Conservation (phyloP, 2,329 filamentous ascomycete genomes). For the Diaporthe destruens region DNA sequence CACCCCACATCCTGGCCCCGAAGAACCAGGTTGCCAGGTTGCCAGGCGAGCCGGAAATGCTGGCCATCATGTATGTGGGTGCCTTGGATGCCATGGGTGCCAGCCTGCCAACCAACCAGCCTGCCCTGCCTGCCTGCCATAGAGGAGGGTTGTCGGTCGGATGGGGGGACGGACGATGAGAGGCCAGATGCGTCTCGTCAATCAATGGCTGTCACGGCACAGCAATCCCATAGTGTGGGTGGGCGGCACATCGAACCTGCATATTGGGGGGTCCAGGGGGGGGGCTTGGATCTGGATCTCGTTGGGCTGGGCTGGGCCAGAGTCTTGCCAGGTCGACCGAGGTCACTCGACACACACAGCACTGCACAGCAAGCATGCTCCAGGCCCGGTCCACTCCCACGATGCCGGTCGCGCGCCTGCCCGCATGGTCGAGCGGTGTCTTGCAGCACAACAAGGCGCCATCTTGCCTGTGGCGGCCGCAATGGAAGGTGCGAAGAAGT, state of each 20-base stretch:
- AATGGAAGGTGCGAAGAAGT: constrained; percentile 5
- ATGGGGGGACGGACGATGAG: neutral
- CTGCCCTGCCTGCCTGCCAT: neutral
- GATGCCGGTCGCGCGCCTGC: constrained; percentile 4
- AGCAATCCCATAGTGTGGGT: neutral
- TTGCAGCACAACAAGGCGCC: neutral
- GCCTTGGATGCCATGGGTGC: no score
- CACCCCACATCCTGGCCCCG: constrained; percentile 22
- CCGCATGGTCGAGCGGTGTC: neutral
- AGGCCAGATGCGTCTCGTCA: constrained; percentile 9
- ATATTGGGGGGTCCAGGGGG: constrained; percentile 1
- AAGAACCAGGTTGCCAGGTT: neutral
- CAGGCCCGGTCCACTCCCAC: constrained; percentile 13
- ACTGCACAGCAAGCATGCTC: neutral
- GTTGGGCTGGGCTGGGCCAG: constrained; percentile 22
- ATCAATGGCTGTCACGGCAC: constrained; percentile 11
- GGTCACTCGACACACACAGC: constrained; percentile 8
- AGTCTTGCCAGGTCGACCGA: constrained; percentile 21
- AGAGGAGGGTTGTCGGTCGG: constrained; percentile 3
- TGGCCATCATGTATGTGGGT: constrained; percentile 8
- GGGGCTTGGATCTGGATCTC: constrained; percentile 29
- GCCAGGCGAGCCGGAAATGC: constrained; percentile 13
- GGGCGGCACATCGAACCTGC: constrained; percentile 18
- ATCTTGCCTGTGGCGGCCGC: constrained; percentile 9
- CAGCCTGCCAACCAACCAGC: no score